A percentile compares a stretch with the other conserved stretches of the same genome.
Evolutionary conservation across 1,284 basidiomycete species (phyloP).

Genomic region (Puccinia horiana): DNA sequence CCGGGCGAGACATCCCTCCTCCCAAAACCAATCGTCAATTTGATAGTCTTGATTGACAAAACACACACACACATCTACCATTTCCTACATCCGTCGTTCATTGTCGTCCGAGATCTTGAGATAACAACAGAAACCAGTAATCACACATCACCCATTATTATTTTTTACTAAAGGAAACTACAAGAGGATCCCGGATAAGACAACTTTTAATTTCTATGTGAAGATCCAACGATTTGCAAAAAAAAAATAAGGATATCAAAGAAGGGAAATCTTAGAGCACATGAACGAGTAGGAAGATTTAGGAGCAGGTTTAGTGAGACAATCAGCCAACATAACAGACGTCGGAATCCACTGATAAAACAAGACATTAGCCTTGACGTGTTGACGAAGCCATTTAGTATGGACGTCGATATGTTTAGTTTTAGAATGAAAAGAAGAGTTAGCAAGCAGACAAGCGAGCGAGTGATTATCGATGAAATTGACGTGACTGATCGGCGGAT

Average conservation of each 20-base stretch:
- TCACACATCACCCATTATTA: no score
- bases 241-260: neutral
- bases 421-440: neutral
- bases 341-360: constrained; percentile 7
- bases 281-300: neutral
- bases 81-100: no score
- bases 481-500: neutral
- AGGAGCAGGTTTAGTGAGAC: constrained; percentile 8
- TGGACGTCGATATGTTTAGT: constrained; percentile 20
- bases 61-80: no score
- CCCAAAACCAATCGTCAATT: no score
- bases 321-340: neutral
- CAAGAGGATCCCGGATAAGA: no score
- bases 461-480: neutral
- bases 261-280: neutral
- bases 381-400: neutral
- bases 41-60: no score
- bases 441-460: neutral
- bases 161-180: no score
- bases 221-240: no score
- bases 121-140: no score
- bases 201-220: no score
- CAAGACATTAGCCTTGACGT: neutral
- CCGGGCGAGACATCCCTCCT: no score
- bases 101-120: no score